phyloP scores from a whole-genome alignment of 305 asterid genomes.

The Caryopteris hybrid region DNA sequence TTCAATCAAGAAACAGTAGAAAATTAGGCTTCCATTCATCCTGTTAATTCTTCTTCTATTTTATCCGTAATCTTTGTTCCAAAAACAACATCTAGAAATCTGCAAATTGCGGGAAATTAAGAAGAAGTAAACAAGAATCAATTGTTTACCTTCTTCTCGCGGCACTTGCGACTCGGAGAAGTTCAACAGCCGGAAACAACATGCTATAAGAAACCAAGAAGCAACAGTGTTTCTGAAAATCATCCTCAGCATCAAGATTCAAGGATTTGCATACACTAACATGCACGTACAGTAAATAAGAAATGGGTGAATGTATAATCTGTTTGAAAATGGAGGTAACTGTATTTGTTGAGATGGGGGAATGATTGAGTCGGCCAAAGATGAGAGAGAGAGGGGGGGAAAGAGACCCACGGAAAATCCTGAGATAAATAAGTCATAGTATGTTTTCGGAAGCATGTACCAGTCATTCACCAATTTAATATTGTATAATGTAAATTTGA shows the following conservation, averaged over 20 bases:
- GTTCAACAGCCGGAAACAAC: constrained; percentile 16
- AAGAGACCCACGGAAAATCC: not conserved
- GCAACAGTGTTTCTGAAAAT: constrained; percentile 7
- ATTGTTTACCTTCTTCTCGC: constrained; percentile 34
- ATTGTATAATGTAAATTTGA: not conserved
- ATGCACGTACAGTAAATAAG: not conserved
- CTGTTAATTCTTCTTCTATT: too few relatives aligned
- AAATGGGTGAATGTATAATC: not conserved
- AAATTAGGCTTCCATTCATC: not conserved
- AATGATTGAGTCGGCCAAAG: not conserved
- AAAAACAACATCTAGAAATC: not conserved
- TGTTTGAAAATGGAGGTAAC: not conserved
- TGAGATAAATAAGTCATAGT: not conserved
- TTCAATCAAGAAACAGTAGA: not conserved
- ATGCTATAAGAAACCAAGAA: constrained; percentile 22
- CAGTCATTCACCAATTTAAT: not conserved
- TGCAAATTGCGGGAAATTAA: not conserved
- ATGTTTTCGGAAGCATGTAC: too few relatives aligned
- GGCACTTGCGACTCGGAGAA: constrained; percentile 36
- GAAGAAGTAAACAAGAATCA: not conserved
- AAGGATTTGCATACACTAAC: constrained; percentile 3
- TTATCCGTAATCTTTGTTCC: too few relatives aligned
- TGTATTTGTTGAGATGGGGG: constrained; percentile 3
- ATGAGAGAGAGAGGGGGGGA: not conserved
- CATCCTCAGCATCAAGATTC: constrained; percentile 24